Evolutionary conservation across 2,329 filamentous ascomycete species (phyloP).

Genomic region (Sphaerulina vaccinii): DNA sequence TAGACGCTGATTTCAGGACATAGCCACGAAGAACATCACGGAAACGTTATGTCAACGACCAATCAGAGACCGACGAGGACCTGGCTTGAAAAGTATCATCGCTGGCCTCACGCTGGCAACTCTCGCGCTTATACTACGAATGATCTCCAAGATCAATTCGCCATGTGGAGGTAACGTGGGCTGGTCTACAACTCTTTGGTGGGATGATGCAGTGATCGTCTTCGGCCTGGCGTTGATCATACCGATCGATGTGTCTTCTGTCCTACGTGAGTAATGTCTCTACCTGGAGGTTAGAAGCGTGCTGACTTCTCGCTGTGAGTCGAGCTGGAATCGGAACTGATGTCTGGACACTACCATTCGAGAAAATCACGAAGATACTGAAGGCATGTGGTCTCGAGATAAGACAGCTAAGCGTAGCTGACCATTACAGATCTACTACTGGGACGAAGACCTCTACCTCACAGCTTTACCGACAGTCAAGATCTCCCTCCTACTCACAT

Average conservation of each 20-base stretch:
- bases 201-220: conserved; percentile 23
- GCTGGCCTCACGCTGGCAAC: conserved; percentile 15
- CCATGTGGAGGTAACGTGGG: conserved; percentile 2
- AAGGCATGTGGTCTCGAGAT: conserved; percentile 6
- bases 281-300: no score
- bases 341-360: conserved; percentile 19
- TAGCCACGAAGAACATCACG: conserved; percentile 22
- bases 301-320: conserved; percentile 13
- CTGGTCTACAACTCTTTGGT: conserved; percentile 18
- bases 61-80: conserved; percentile 15
- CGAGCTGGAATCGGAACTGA: conserved; percentile 26
- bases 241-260: conserved; percentile 5
- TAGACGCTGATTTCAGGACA: background rate
- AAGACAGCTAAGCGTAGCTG: background rate
- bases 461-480: conserved; percentile 17
- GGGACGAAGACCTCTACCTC: conserved; percentile 19
- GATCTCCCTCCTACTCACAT: conserved; percentile 21
- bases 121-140: conserved; percentile 17
- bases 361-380: conserved; percentile 16
- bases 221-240: conserved; percentile 18
- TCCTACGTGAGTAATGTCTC: conserved; percentile 1
- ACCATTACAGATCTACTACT: conserved; percentile 15
- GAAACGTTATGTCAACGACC: conserved; percentile 20
- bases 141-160: conserved; percentile 19
- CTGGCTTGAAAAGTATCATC: conserved; percentile 12